These are phyloP conservation scores for Chlorokybus atmophyticus DNA, from an alignment of 139 green algal species.

Conservation along the genomic window DNA sequence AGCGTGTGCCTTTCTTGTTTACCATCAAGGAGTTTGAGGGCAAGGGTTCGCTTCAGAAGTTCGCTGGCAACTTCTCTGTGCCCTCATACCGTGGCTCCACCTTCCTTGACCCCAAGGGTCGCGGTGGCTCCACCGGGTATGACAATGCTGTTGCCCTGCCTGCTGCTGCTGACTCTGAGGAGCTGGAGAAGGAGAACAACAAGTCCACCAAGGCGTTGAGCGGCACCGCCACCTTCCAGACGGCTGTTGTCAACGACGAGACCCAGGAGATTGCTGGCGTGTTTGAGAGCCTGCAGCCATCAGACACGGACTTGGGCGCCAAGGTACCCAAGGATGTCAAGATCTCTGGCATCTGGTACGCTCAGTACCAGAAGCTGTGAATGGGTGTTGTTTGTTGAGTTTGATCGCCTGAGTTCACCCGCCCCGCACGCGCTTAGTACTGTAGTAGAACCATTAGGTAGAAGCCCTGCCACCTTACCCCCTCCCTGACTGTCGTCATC, in stretches of 20 bases:
- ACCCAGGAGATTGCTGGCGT: constrained; percentile 94
- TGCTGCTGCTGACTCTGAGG: constrained; percentile 65
- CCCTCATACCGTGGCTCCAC: constrained; percentile 93
- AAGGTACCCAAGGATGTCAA: constrained; percentile 99
- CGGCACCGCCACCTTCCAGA: constrained; percentile 80
- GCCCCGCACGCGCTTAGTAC: too few relatives aligned
- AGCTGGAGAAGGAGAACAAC: constrained; percentile 87
- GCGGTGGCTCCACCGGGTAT: constrained; percentile 87
- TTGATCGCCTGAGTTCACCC: too few relatives aligned
- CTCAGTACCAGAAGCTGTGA: constrained; percentile 40
- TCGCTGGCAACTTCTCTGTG: constrained; percentile 90
- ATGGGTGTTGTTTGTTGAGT: too few relatives aligned
- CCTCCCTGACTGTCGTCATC: too few relatives aligned
- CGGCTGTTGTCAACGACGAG: constrained; percentile 75
- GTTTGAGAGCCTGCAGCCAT: constrained; percentile 97
- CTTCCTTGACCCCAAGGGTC: constrained; percentile 99
- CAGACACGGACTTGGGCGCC: constrained; percentile 94
- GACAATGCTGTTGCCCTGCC: constrained; percentile 92
- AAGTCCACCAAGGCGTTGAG: constrained; percentile 72
- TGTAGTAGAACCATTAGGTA: too few relatives aligned
- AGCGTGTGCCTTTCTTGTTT: constrained; percentile 99
- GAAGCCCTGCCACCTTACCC: too few relatives aligned
- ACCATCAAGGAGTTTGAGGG: constrained; percentile 91
- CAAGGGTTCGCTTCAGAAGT: constrained; percentile 65
- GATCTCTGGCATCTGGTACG: constrained; percentile 92